A percentile compares a stretch with the other conserved stretches of the same genome.
Conservation (phyloP, 148 eudicot species). For the Amaranthus hypochondriacus region DNA sequence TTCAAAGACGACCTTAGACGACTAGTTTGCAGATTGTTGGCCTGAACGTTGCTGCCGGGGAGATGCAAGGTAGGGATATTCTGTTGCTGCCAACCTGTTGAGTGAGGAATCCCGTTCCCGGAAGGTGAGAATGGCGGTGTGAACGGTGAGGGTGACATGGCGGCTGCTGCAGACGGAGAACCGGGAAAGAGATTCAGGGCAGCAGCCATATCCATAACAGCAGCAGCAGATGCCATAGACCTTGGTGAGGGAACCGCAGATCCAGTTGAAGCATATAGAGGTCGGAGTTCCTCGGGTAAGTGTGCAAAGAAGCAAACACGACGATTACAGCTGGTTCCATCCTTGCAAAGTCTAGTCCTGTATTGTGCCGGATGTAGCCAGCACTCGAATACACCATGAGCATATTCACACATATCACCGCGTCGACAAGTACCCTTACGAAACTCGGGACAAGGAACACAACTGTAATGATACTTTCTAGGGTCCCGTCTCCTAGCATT, state of each 20-base stretch:
- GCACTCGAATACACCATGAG: constrained; percentile 64
- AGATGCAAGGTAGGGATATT: constrained; percentile 41
- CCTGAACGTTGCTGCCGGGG: constrained; percentile 37
- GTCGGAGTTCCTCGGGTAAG: constrained; percentile 45
- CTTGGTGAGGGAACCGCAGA: constrained; percentile 57
- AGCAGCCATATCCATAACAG: constrained; percentile 53
- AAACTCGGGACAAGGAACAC: constrained; percentile 60
- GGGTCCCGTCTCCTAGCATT: constrained; percentile 62
- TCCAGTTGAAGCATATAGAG: constrained; percentile 43
- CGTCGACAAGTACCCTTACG: constrained; percentile 53
- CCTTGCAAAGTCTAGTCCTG: constrained; percentile 55
- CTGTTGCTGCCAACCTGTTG: constrained; percentile 38
- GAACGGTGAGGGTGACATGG: constrained; percentile 32
- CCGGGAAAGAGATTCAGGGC: constrained; percentile 40
- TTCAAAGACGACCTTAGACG: constrained; percentile 39
- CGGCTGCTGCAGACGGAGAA: constrained; percentile 41
- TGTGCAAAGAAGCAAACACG: constrained; percentile 72
- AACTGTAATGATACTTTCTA: constrained; percentile 46
- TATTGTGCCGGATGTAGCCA: constrained; percentile 67
- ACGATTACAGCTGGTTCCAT: constrained; percentile 45
- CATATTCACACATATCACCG: constrained; percentile 56
- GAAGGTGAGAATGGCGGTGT: constrained; percentile 47
- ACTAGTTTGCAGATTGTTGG: constrained; percentile 38
- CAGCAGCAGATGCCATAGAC: constrained; percentile 42
- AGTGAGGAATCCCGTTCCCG: constrained; percentile 35